Evolutionary conservation across 345 rosid genomes (phyloP).

Genomic region (Microthlaspi erraticum): DNA sequence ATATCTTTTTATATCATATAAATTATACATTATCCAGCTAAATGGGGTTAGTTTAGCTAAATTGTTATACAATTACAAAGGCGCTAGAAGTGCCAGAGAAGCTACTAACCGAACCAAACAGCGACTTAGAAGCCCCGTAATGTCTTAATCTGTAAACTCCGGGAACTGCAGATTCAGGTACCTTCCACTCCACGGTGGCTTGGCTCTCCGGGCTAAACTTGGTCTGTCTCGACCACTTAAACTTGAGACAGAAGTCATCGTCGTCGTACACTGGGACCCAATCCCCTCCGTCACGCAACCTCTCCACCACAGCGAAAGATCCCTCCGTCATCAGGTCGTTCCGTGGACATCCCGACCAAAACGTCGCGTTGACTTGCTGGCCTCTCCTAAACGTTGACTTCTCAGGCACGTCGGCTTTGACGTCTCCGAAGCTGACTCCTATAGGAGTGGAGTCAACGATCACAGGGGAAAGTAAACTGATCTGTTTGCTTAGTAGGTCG

Average conservation of each 20-base stretch:
- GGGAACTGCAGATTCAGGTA: constrained; percentile 57
- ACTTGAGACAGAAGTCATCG: constrained; percentile 80
- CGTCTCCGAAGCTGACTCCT: constrained; percentile 70
- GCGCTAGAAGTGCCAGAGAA: constrained; percentile 86
- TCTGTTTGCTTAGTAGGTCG: constrained; percentile 70
- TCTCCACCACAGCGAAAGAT: constrained; percentile 81
- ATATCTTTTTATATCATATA: no score
- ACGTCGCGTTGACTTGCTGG: constrained; percentile 60
- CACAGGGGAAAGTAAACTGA: constrained; percentile 73
- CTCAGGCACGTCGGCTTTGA: constrained; percentile 61
- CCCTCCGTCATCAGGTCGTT: constrained; percentile 93
- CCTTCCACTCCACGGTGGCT: constrained; percentile 76
- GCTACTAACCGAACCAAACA: constrained; percentile 64
- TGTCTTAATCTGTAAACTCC: constrained; percentile 84
- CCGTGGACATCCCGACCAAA: constrained; percentile 93
- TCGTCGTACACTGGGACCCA: constrained; percentile 86
- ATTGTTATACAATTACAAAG: constrained; percentile 58
- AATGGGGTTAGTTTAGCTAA: no score
- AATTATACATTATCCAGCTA: no score
- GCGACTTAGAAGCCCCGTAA: constrained; percentile 81
- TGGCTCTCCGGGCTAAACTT: constrained; percentile 67
- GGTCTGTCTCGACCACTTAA: constrained; percentile 81
- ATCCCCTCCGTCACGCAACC: constrained; percentile 53
- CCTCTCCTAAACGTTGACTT: constrained; percentile 71
- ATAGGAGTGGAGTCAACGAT: constrained; percentile 67